Evolutionary conservation across 2,329 filamentous ascomycete species (phyloP).

Genomic region (Sphaerostilbella broomeana): DNA sequence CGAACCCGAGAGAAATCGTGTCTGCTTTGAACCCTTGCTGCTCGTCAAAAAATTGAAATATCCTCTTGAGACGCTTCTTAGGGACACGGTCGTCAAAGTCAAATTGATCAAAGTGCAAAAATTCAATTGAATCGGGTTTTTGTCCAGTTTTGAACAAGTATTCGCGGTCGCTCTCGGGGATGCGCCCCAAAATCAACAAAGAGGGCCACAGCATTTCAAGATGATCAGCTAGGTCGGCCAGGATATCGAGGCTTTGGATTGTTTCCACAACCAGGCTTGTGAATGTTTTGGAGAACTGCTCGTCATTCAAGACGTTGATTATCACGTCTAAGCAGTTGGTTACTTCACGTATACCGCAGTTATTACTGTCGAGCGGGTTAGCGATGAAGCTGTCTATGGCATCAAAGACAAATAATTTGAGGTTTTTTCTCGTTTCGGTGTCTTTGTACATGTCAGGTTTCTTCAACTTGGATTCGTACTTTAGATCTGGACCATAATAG

Average conservation of each 20-base stretch:
- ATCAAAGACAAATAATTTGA: slow-evolving; percentile 1
- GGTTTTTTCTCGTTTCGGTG: no score
- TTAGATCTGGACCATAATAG: no score
- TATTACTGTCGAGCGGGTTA: not conserved
- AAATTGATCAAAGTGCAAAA: slow-evolving; percentile 17
- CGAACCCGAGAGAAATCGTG: slow-evolving; percentile 12
- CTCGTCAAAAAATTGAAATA: slow-evolving; percentile 19
- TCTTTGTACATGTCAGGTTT: no score
- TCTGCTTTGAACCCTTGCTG: slow-evolving; percentile 13
- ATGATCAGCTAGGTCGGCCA: slow-evolving; percentile 19
- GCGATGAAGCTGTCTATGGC: slow-evolving; percentile 1
- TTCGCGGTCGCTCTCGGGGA: not conserved
- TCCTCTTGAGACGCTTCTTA: slow-evolving; percentile 13
- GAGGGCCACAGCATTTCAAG: slow-evolving; percentile 10
- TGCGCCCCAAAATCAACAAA: not conserved
- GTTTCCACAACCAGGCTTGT: slow-evolving; percentile 19
- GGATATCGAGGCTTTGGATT: slow-evolving; percentile 17
- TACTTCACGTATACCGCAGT: not conserved
- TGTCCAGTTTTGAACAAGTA: not conserved
- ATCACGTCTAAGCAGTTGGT: not conserved
- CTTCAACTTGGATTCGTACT: no score
- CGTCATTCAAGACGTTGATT: not conserved
- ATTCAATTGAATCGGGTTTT: slow-evolving; percentile 13
- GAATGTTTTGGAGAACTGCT: no score
- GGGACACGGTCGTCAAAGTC: slow-evolving; percentile 11